phyloP scores from a whole-genome alignment of 148 eudicot species.

The Rhododendron mucronatum region DNA sequence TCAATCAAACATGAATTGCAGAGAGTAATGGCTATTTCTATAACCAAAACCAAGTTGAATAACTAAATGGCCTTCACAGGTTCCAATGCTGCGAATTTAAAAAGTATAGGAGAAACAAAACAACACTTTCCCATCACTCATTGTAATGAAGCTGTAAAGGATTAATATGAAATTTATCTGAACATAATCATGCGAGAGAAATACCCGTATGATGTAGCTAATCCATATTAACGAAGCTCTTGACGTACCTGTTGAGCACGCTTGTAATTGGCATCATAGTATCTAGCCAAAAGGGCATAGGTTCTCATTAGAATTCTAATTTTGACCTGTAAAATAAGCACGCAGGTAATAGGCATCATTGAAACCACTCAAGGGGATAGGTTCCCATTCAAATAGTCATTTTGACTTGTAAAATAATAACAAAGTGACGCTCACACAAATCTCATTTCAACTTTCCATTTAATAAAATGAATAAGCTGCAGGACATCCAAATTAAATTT shows the following conservation, averaged over 20 bases:
- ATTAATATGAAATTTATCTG: not conserved
- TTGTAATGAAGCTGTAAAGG: not conserved
- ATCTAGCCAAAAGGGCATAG: slow-evolving; percentile 96
- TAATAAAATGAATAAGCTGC: too few species aligned
- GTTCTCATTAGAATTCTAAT: slow-evolving; percentile 97
- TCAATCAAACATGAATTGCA: not conserved
- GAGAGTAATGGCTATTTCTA: not conserved
- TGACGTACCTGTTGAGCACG: slow-evolving; percentile 90
- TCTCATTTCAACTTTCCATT: not conserved
- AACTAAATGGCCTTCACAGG: too few species aligned
- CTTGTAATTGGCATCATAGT: slow-evolving; percentile 98
- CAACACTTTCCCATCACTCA: not conserved
- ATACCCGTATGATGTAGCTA: not conserved
- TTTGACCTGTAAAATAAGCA: slow-evolving; percentile 61
- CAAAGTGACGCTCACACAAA: not conserved
- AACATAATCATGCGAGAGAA: not conserved
- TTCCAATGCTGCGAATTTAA: too few species aligned
- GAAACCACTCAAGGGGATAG: not conserved
- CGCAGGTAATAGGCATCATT: not conserved
- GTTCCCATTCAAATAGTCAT: not conserved
- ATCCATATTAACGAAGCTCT: not conserved
- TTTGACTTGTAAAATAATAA: not conserved
- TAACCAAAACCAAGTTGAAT: too few species aligned
- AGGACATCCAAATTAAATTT: too few species aligned
- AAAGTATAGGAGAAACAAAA: too few species aligned